Percentiles rank a stretch among this genome's conserved stretches.
phyloP scores from a whole-genome alignment of 1,139 yeast species.

The Candida sanyaensis region DNA sequence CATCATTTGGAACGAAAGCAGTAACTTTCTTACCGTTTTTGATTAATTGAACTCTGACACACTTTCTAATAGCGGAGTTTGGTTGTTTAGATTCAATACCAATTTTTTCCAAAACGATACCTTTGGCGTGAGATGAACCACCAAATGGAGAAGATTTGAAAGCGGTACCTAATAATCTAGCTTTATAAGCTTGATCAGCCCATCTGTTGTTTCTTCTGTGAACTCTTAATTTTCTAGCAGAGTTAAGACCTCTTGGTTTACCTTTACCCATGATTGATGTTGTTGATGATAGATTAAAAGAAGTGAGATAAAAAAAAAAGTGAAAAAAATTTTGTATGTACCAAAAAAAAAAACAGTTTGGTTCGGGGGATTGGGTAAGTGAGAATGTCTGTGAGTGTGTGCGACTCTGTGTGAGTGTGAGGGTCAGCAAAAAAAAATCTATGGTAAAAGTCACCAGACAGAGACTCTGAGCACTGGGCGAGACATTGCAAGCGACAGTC shows the following conservation, averaged over 20 bases:
- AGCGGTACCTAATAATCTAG: constrained; percentile 99
- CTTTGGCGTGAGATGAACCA: constrained; percentile 99
- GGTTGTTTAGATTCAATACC: constrained; percentile 99
- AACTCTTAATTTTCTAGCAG: constrained; percentile 99
- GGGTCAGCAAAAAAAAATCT: background rate
- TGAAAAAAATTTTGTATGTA: constrained; percentile 7
- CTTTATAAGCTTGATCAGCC: constrained; percentile 98
- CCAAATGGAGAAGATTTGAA: constrained; percentile 99
- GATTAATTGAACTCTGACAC: constrained; percentile 99
- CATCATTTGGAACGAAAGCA: constrained; percentile 99
- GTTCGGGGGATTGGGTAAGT: background rate
- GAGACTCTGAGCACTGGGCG: no score
- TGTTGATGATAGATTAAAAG: constrained; percentile 5
- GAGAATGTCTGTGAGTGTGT: background rate
- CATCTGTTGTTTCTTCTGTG: constrained; percentile 99
- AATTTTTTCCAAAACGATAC: constrained; percentile 98
- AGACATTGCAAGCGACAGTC: no score
- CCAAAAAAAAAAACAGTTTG: background rate
- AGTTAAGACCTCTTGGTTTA: constrained; percentile 98
- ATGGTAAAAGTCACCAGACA: no score
- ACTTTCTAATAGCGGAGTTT: constrained; percentile 99
- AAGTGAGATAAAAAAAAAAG: background rate
- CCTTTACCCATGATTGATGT: constrained; percentile 69
- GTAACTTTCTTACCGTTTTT: constrained; percentile 99
- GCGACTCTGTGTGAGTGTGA: background rate